These are phyloP conservation scores for Chlamydomonas sphaeroides DNA, from an alignment of 139 green algal species.

Conservation along the genomic window DNA sequence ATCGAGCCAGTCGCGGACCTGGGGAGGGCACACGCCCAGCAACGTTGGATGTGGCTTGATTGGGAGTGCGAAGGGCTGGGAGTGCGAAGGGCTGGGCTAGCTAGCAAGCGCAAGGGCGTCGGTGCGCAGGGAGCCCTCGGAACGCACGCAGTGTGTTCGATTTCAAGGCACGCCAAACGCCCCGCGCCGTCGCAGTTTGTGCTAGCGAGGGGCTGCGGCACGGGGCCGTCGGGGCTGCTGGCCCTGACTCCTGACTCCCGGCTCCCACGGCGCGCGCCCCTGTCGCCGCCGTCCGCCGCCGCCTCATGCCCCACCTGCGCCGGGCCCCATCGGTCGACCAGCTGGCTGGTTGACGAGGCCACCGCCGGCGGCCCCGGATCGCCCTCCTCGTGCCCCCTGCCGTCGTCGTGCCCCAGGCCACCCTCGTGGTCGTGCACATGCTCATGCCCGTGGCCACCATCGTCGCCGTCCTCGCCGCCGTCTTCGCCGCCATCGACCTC, in stretches of 20 bases:
- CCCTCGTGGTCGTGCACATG: background rate
- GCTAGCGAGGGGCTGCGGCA: background rate
- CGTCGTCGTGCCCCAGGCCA: background rate
- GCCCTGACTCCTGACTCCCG: too few species aligned
- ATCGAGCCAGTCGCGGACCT: conserved; percentile 37
- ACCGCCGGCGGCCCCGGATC: too few species aligned
- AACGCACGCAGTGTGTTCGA: too few species aligned
- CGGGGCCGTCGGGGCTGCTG: too few species aligned
- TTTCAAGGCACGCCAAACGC: too few species aligned
- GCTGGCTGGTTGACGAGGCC: conserved; percentile 13
- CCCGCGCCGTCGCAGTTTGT: too few species aligned
- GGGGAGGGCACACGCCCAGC: background rate
- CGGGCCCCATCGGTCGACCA: conserved; percentile 20
- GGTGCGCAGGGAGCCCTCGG: too few species aligned
- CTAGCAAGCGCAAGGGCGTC: too few species aligned
- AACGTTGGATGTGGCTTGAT: background rate
- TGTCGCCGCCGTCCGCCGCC: too few species aligned
- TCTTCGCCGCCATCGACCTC: background rate
- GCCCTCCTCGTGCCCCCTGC: background rate
- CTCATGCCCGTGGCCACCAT: background rate
- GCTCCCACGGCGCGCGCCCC: too few species aligned
- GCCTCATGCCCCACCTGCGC: conserved; percentile 28
- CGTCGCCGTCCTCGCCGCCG: background rate
- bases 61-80: too few species aligned
- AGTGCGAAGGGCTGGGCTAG: too few species aligned